phyloP scores from a whole-genome alignment of 1,139 yeast genomes.

The Yamadazyma dushanensis region DNA sequence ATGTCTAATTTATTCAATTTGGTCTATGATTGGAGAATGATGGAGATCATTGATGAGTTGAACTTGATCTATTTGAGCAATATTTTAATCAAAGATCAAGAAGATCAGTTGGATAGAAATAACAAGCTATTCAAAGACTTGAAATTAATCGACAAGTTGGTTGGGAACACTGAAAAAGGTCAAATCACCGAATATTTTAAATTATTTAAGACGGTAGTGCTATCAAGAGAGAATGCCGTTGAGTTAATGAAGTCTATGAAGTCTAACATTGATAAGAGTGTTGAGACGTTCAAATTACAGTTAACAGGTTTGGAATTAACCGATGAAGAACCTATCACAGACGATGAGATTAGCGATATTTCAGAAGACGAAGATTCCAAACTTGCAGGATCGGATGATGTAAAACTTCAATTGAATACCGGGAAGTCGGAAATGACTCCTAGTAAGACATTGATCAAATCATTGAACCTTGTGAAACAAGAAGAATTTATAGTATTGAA shows the following conservation, averaged over 20 bases:
- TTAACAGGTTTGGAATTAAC: conserved; percentile 31
- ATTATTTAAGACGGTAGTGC: conserved; percentile 33
- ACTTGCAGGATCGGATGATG: conserved; percentile 2
- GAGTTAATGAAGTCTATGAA: conserved; percentile 23
- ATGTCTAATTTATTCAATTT: conserved; percentile 26
- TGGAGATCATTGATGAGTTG: conserved; percentile 37
- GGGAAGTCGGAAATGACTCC: conserved; percentile 8
- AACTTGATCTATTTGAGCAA: conserved; percentile 29
- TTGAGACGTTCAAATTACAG: conserved; percentile 22
- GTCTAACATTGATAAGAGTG: conserved; percentile 18
- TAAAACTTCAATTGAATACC: conserved; percentile 16
- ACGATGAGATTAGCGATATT: conserved; percentile 16
- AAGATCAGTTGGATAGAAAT: conserved; percentile 16
- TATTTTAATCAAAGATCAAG: conserved; percentile 14
- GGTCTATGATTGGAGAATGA: conserved; percentile 37
- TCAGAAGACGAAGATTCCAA: conserved; percentile 7
- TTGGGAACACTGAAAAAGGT: conserved; percentile 12
- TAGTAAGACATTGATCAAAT: conserved; percentile 20
- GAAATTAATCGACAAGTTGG: conserved; percentile 21
- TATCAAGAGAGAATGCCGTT: conserved; percentile 22
- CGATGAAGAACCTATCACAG: conserved; percentile 28
- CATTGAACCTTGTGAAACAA: conserved; percentile 35
- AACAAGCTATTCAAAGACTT: conserved; percentile 25
- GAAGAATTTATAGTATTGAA: conserved; percentile 37
- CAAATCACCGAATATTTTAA: conserved; percentile 22